These are phyloP conservation scores for Zelonia costaricensis DNA, from an alignment of 208 protist genomes.

Conservation along the genomic window DNA sequence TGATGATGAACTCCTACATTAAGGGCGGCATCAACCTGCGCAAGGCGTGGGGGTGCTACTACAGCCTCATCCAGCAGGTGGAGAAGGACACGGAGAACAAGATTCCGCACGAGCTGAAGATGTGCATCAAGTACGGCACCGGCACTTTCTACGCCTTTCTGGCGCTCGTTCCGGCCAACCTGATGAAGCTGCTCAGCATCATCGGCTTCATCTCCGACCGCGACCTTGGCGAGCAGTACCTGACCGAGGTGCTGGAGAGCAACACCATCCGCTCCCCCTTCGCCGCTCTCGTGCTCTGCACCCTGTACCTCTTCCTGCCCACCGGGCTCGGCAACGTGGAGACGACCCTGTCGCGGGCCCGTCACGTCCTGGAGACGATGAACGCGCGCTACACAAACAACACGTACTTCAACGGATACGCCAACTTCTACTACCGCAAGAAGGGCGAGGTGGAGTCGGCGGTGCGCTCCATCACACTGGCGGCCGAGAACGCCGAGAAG, in stretches of 20 bases:
- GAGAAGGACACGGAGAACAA: slow-evolving; percentile 71
- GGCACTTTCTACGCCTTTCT: slow-evolving; percentile 91
- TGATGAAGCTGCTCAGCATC: slow-evolving; percentile 90
- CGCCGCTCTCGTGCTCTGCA: slow-evolving; percentile 85
- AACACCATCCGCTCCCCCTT: slow-evolving; percentile 88
- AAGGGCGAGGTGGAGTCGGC: slow-evolving; percentile 77
- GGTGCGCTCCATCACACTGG: slow-evolving; percentile 62
- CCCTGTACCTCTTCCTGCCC: slow-evolving; percentile 90
- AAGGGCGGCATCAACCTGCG: slow-evolving; percentile 90
- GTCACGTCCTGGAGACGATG: slow-evolving; percentile 78
- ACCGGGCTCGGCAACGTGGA: slow-evolving; percentile 81
- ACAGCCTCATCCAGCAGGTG: slow-evolving; percentile 63
- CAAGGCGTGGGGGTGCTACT: slow-evolving; percentile 87
- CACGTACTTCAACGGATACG: slow-evolving; percentile 92
- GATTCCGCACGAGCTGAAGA: slow-evolving; percentile 83
- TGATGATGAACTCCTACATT: slow-evolving; percentile 92
- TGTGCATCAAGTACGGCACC: slow-evolving; percentile 89
- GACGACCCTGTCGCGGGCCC: slow-evolving; percentile 73
- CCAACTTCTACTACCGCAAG: slow-evolving; percentile 92
- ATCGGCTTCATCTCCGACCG: slow-evolving; percentile 92
- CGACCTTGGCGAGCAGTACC: slow-evolving; percentile 90
- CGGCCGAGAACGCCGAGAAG: slow-evolving; percentile 75
- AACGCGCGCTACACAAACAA: slow-evolving; percentile 85
- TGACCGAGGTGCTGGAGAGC: slow-evolving; percentile 88
- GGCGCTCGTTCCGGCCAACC: slow-evolving; percentile 79